These are phyloP conservation scores for Populus simonii DNA, from an alignment of 345 rosid genomes.

Conservation along the genomic window DNA sequence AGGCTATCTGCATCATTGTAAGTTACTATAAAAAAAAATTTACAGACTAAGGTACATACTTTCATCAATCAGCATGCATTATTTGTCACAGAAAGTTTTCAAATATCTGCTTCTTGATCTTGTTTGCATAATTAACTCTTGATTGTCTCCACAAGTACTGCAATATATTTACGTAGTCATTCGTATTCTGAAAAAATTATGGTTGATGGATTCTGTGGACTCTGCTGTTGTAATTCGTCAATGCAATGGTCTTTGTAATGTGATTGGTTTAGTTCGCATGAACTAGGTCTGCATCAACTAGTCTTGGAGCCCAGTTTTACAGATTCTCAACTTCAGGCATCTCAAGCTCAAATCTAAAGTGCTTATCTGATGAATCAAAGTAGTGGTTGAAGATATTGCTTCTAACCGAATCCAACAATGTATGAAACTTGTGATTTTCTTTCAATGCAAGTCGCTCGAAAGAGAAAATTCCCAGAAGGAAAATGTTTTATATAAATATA, in stretches of 20 bases:
- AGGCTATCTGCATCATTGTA: slow-evolving; percentile 45
- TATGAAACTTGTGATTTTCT: neutral
- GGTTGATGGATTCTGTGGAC: neutral
- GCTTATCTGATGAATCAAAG: neutral
- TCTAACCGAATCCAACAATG: neutral
- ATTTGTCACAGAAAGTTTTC: neutral
- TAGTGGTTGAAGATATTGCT: neutral
- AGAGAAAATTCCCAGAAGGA: neutral
- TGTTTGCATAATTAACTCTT: neutral
- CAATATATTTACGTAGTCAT: neutral
- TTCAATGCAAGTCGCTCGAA: neutral
- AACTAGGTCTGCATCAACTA: neutral
- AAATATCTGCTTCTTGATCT: neutral
- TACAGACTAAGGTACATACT: neutral
- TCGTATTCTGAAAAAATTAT: neutral
- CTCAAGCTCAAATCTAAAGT: neutral
- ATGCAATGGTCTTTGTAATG: neutral
- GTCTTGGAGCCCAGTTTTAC: neutral
- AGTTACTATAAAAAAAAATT: slow-evolving; percentile 5
- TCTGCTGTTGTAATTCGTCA: neutral
- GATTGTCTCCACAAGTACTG: neutral
- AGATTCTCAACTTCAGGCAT: neutral
- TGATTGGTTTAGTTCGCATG: neutral
- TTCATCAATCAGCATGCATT: neutral
- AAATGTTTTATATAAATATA: neutral